Percentiles rank a stretch among this genome's conserved stretches.
These are phyloP conservation scores for Closterium sp. DNA, from an alignment of 139 green algal species.

Conservation along the genomic window DNA sequence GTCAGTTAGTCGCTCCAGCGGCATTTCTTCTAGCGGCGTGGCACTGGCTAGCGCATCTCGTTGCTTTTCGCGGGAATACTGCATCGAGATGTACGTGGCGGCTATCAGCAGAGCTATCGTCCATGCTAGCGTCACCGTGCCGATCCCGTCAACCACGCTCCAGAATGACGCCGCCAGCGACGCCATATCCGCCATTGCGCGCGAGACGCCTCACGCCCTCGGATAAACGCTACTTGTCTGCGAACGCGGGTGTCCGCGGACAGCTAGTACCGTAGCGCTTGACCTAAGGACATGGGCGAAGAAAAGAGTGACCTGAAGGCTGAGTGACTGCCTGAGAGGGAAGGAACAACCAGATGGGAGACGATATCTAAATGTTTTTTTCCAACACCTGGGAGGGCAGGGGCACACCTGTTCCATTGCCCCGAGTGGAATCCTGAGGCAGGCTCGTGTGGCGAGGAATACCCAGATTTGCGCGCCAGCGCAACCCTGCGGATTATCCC, in stretches of 20 bases:
- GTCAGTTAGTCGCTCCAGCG: not conserved
- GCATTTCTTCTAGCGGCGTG: not conserved
- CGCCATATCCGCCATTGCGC: not conserved
- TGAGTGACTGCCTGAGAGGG: too few species aligned
- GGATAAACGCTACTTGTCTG: not conserved
- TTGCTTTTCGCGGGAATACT: not conserved
- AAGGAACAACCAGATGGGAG: not conserved
- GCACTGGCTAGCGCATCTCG: not conserved
- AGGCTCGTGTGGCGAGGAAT: not conserved
- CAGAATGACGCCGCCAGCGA: not conserved
- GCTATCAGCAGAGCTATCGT: not conserved
- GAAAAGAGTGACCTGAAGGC: not conserved
- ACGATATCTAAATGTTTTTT: not conserved
- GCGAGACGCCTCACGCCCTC: not conserved
- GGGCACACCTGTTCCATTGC: too few species aligned
- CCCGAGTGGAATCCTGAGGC: too few species aligned
- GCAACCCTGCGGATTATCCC: not conserved
- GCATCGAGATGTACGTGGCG: not conserved
- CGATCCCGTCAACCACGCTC: not conserved
- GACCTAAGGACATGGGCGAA: not conserved
- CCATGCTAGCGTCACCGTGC: not conserved
- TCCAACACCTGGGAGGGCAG: too few species aligned
- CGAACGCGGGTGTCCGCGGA: not conserved
- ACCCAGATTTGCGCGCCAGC: not conserved
- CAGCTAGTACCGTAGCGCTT: not conserved